Conservation (phyloP, 129 eudicot genomes). For the Daucus carota region DH1_v3.0 NC_030389.2:38026001-38026500, state of each 20-base stretch:
- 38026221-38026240: not conserved
- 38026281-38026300: not conserved
- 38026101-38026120: not conserved
- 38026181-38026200: not conserved
- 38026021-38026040: not conserved
- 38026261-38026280: not conserved
- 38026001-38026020: not conserved
- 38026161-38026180: not conserved
- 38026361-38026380: too few relatives aligned
- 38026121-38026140: not conserved
- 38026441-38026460: too few relatives aligned
- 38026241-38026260: not conserved
- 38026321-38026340: too few relatives aligned
- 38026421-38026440: too few relatives aligned
- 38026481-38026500: too few relatives aligned
- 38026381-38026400: too few relatives aligned
- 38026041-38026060: not conserved
- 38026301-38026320: too few relatives aligned
- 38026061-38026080: not conserved
- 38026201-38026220: slow-evolving; percentile 2
- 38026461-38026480: too few relatives aligned
- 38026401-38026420: too few relatives aligned
- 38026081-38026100: not conserved
- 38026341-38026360: too few relatives aligned
- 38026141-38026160: not conserved